Evolutionary conservation across 73 alveolate genomes (phyloP), one percentile per base, ranked within the genome.

Genomic region (Uronychia binucleata): DNA sequence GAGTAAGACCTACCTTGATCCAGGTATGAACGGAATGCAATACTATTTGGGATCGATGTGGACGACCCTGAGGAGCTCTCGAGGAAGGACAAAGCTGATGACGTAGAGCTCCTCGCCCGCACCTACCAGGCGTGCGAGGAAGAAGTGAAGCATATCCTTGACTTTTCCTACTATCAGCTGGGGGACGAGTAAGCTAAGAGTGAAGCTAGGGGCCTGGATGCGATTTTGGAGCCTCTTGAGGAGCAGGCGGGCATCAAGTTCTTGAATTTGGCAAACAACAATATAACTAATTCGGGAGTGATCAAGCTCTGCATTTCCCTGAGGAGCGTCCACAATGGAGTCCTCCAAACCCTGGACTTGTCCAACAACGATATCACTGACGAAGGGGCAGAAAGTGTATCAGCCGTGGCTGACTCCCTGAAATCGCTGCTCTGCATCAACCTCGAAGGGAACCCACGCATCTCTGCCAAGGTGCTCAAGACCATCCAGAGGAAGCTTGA

Each of bases 161-260:
- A 88, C 83, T 33, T 88, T 26, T 83, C 91, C 31, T 77, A 88
- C 59, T 88, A 88, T 46, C 58, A 76, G 58, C 34, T 88, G 34
- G 80, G 86, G 31, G 79, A 88, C 28, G 75, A 75, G 26, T 85
- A 86, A 1, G 82, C 83, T 58, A 60, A 46, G 19, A 46, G 5
- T 46, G 5, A 11, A 46, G 19, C 19, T 46, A 46, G 67, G 5
- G 67, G 67, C 19, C 19, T 46, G 67, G 67, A 57, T 58, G 84
- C 91, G 19, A 33, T 88, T 8, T 34, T 88, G 0, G 91, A 88
- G 1, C n/a, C 30, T 1, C 28, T 88, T 13, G 94, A 88, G 75
- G 85, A 76, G 28, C 31, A 75, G 28, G 32, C 57, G 30, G 76
- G 82, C 32, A 75, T 88, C 26, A 80, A 58, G 58, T 1, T 33